A percentile compares a stretch with the other conserved stretches of the same genome.
Evolutionary conservation across 371 early-diverging fungal species (phyloP).

Genomic region (Lichtheimia ramosa): DNA sequence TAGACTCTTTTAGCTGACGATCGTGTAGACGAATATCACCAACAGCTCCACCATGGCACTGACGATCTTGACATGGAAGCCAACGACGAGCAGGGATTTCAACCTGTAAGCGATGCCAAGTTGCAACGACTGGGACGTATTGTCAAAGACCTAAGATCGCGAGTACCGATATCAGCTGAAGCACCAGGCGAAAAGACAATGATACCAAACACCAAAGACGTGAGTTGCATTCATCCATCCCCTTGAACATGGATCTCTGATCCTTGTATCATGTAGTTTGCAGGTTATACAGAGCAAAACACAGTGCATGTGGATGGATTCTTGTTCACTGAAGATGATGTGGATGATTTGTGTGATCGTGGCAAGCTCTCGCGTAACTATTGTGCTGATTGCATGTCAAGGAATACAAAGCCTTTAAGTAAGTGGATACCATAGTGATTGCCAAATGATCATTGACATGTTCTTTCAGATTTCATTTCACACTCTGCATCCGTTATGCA

Average conservation of each 20-base stretch:
- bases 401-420: conserved; percentile 51
- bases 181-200: conserved; percentile 59
- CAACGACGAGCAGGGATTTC: conserved; percentile 27
- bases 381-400: conserved; percentile 62
- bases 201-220: conserved; percentile 57
- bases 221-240: conserved; percentile 2
- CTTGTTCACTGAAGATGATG: conserved; percentile 64
- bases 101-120: conserved; percentile 43
- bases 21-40: conserved; percentile 39
- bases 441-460: background rate
- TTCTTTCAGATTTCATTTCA: conserved; percentile 56
- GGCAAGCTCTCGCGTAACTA: conserved; percentile 64
- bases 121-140: conserved; percentile 49
- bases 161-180: conserved; percentile 61
- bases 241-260: background rate
- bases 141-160: conserved; percentile 54
- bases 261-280: conserved; percentile 34
- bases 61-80: conserved; percentile 25
- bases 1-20: background rate
- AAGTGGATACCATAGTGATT: conserved; percentile 4
- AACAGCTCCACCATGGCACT: conserved; percentile 28
- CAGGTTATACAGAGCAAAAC: conserved; percentile 53
- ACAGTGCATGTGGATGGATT: conserved; percentile 69
- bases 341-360: conserved; percentile 63
- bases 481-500: conserved; percentile 65